Evolutionary conservation across 2,329 filamentous ascomycete species (phyloP).

Genomic region (Diplodia corticola): DNA sequence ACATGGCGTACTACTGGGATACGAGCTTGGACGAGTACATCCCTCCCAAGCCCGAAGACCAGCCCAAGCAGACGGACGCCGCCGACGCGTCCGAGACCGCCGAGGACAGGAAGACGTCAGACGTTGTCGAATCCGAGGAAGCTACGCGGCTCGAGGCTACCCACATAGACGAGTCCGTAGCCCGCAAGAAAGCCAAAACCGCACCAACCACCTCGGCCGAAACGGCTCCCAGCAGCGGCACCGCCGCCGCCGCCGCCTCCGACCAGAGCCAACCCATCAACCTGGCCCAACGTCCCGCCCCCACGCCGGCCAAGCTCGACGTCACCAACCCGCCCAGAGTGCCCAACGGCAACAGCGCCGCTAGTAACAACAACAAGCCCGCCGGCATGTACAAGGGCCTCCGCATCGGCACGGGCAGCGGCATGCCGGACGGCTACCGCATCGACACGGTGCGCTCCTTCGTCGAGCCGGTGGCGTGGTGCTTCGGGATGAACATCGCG

Average conservation of each 20-base stretch:
- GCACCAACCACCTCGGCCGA: conserved; percentile 27
- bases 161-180: conserved; percentile 22
- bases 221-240: background rate
- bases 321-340: conserved; percentile 33
- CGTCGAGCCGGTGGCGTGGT: conserved; percentile 59
- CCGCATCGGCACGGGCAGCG: conserved; percentile 56
- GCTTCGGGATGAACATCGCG: conserved; percentile 57
- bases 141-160: conserved; percentile 8
- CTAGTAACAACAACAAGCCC: conserved; percentile 24
- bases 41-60: conserved; percentile 28
- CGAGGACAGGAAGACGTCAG: background rate
- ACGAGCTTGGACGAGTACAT: conserved; percentile 59
- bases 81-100: background rate
- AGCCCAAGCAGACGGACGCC: conserved; percentile 29
- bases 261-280: conserved; percentile 19
- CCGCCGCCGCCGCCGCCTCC: background rate
- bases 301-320: conserved; percentile 15
- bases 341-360: conserved; percentile 26
- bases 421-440: conserved; percentile 61
- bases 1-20: conserved; percentile 65
- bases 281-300: conserved; percentile 9
- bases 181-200: conserved; percentile 44
- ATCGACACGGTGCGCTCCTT: conserved; percentile 58
- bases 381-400: conserved; percentile 57
- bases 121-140: background rate